These are phyloP conservation scores for Typha latifolia DNA, from an alignment of 176 grass and related monocot species.

Conservation along the genomic window DNA sequence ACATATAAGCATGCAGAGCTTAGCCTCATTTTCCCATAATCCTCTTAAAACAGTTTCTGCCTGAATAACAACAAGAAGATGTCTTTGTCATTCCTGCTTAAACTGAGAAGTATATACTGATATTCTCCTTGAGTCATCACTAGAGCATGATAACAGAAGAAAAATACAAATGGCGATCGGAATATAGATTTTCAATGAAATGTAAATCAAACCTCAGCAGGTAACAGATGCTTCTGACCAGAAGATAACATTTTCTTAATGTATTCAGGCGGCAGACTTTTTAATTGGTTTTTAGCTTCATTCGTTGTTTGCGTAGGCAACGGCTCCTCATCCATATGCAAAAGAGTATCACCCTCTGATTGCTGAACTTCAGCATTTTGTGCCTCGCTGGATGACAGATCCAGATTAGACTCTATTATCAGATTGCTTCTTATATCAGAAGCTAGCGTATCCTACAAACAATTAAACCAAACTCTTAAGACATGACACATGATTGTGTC, in stretches of 20 bases:
- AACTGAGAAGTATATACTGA: too few species aligned
- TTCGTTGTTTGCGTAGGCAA: conserved; percentile 16
- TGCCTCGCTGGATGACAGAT: conserved; percentile 3
- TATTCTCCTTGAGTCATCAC: not conserved
- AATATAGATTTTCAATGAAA: not conserved
- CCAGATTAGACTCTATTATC: not conserved
- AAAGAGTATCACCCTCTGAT: conserved; percentile 35
- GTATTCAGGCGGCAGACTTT: conserved; percentile 34
- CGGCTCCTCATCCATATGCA: conserved; percentile 39
- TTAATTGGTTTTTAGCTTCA: conserved; percentile 19
- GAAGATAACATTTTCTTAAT: conserved; percentile 44
- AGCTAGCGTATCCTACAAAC: conserved; percentile 37
- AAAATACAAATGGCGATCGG: too few species aligned
- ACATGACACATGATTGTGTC: conserved; percentile 3
- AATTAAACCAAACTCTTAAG: conserved; percentile 10
- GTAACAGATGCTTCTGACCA: conserved; percentile 56
- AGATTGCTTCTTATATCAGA: conserved; percentile 29
- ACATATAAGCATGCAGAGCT: conserved; percentile 58
- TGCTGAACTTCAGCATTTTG: conserved; percentile 4
- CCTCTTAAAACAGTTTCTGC: conserved; percentile 64
- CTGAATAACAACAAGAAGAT: conserved; percentile 26
- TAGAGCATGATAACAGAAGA: not conserved
- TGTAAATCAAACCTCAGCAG: conserved; percentile 43
- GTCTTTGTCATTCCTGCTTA: too few species aligned
- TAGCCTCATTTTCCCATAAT: conserved; percentile 74